These are phyloP conservation scores for Lupinus albus DNA, from an alignment of 306 rosid species.

Conservation along the genomic window DNA sequence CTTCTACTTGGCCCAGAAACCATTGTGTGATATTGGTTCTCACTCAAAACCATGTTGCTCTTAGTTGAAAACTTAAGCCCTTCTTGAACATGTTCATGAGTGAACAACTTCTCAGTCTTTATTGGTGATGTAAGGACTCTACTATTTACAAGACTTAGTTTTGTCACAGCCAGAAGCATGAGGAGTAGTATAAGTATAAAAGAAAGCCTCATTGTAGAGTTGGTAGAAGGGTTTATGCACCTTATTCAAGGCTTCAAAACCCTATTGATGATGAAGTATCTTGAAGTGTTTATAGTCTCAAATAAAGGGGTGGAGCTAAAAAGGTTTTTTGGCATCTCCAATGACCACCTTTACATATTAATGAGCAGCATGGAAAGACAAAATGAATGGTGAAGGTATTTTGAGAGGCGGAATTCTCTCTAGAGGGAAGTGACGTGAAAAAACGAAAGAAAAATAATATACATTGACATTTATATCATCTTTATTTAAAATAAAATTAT, in stretches of 20 bases:
- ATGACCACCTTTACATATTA: conserved; percentile 41
- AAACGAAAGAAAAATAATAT: too few relatives aligned
- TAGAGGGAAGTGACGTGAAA: too few relatives aligned
- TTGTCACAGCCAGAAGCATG: conserved; percentile 41
- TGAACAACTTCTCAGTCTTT: background rate
- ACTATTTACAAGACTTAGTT: conserved; percentile 37
- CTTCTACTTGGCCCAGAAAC: conserved; percentile 84
- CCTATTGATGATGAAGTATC: conserved; percentile 33
- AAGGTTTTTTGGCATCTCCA: conserved; percentile 59
- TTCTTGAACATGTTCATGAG: conserved; percentile 17
- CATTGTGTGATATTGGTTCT: conserved; percentile 50
- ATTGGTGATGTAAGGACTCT: conserved; percentile 49
- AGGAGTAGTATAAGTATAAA: conserved; percentile 39
- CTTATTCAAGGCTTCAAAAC: conserved; percentile 23
- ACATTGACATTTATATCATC: too few relatives aligned
- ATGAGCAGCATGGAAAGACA: conserved; percentile 46
- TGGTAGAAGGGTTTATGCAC: conserved; percentile 4
- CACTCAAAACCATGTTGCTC: conserved; percentile 37
- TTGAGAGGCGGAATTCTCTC: too few relatives aligned
- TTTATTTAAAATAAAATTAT: too few relatives aligned
- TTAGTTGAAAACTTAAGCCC: background rate
- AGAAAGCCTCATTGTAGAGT: conserved; percentile 50
- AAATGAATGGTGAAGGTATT: conserved; percentile 65
- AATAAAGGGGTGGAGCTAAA: conserved; percentile 51
- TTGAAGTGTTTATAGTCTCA: conserved; percentile 40